Conservation (phyloP, 2,329 filamentous ascomycete species). For the Escovopsis sp. region DNA sequence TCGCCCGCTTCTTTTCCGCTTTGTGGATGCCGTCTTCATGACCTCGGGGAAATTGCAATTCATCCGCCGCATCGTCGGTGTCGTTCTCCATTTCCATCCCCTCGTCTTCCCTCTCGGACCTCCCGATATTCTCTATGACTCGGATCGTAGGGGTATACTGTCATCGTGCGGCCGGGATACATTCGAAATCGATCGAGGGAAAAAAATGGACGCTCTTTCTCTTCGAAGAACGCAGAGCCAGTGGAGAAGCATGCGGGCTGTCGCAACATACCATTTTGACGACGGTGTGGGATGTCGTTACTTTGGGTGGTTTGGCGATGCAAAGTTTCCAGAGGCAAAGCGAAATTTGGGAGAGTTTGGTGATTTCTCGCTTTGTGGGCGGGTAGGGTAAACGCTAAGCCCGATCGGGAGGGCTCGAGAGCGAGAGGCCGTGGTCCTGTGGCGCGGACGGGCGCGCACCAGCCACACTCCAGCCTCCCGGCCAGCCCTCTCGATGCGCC, state of each 20-base stretch:
- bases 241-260: constrained; percentile 4
- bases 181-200: constrained; percentile 6
- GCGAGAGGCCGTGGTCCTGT: constrained; percentile 10
- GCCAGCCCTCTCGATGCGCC: too few species aligned
- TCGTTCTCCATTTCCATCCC: too few species aligned
- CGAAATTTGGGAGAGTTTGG: constrained; percentile 28
- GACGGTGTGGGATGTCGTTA: constrained; percentile 29
- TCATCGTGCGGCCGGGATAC: constrained; percentile 17
- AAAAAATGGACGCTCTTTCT: constrained; percentile 1
- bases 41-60: not conserved
- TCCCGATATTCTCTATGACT: too few species aligned
- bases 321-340: constrained; percentile 20
- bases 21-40: not conserved
- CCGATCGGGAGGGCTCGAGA: constrained; percentile 11
- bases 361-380: constrained; percentile 31
- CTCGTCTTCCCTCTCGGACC: too few species aligned
- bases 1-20: not conserved
- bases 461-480: constrained; percentile 10
- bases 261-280: constrained; percentile 33
- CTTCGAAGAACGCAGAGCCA: constrained; percentile 1
- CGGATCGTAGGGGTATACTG: constrained; percentile 10
- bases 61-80: not conserved
- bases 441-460: constrained; percentile 6
- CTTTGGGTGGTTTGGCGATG: constrained; percentile 27
- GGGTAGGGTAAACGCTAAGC: constrained; percentile 23